Evolutionary conservation across 768 basidiomycete species (phyloP).

Genomic region (Cystofilobasidium ferigula): DNA sequence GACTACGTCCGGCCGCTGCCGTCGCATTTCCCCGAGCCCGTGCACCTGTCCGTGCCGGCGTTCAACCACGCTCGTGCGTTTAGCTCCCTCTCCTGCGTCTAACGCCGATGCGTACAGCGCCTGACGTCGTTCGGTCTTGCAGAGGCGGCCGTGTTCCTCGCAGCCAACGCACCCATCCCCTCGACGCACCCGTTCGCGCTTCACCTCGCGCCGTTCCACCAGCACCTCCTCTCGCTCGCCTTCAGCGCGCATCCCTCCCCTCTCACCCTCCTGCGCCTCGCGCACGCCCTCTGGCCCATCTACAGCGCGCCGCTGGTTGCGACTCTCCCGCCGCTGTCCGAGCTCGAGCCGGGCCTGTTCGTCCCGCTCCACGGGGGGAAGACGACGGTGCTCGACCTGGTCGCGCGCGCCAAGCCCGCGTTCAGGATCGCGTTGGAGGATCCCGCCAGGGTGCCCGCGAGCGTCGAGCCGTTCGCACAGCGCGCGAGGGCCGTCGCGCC

Average conservation of each 20-base stretch:
- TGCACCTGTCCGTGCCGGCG: slow-evolving; percentile 10
- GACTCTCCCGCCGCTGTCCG: neutral
- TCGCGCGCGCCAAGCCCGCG: neutral
- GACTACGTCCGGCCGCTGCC: slow-evolving; percentile 18
- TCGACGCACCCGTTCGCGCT: slow-evolving; percentile 14
- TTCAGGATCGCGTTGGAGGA: slow-evolving; percentile 14
- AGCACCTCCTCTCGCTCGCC: slow-evolving; percentile 12
- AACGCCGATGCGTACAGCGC: neutral
- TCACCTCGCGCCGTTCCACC: slow-evolving; percentile 19
- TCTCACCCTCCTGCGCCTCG: slow-evolving; percentile 14
- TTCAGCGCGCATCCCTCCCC: slow-evolving; percentile 15
- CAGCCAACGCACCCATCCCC: slow-evolving; percentile 3
- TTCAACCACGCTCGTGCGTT: slow-evolving; percentile 2
- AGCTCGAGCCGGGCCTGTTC: neutral
- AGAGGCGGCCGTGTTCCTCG: neutral
- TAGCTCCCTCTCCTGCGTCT: slow-evolving; percentile 11
- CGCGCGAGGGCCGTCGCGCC: neutral
- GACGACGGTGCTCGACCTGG: slow-evolving; percentile 9
- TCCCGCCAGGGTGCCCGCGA: slow-evolving; percentile 6
- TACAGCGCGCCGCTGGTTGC: slow-evolving; percentile 6
- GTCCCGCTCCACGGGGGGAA: slow-evolving; percentile 3
- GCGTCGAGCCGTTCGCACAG: slow-evolving; percentile 8
- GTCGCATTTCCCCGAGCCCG: slow-evolving; percentile 12
- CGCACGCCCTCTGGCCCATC: slow-evolving; percentile 22
- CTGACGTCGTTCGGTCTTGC: neutral